phyloP scores from a whole-genome alignment of 1,284 basidiomycete genomes.

The Malassezia vespertilionis region DNA sequence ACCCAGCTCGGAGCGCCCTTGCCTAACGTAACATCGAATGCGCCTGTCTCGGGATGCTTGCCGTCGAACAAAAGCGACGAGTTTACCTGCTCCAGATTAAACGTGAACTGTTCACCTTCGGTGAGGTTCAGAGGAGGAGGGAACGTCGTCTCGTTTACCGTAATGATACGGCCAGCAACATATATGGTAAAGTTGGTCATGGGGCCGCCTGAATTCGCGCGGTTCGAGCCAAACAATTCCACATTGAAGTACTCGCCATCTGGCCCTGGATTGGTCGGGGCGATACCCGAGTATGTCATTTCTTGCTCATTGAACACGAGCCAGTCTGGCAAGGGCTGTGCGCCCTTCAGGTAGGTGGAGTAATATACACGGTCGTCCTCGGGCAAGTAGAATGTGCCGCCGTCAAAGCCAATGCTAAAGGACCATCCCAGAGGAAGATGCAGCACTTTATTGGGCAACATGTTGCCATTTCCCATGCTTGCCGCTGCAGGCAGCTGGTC shows the following conservation, averaged over 20 bases:
- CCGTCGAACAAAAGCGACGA: conserved; percentile 9
- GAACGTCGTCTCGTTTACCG: conserved; percentile 21
- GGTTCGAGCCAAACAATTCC: conserved; percentile 36
- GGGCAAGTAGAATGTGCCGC: conserved; percentile 56
- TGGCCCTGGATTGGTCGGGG: conserved; percentile 51
- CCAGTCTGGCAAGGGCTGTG: conserved; percentile 64
- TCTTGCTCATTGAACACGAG: conserved; percentile 57
- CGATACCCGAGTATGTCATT: conserved; percentile 67
- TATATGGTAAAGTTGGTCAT: conserved; percentile 29
- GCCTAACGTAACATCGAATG: conserved; percentile 51
- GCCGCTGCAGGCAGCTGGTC: conserved; percentile 34
- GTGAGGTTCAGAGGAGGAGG: conserved; percentile 51
- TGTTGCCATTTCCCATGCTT: conserved; percentile 26
- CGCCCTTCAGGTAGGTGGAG: conserved; percentile 58
- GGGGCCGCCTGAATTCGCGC: conserved; percentile 29
- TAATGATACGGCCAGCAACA: conserved; percentile 19
- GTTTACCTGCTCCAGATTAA: conserved; percentile 4
- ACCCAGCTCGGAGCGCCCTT: conserved; percentile 22
- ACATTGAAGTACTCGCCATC: conserved; percentile 31
- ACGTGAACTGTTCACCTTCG: conserved; percentile 17
- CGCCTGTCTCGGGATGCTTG: conserved; percentile 54
- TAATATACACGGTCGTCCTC: conserved; percentile 55
- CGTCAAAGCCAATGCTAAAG: conserved; percentile 74
- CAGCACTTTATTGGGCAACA: conserved; percentile 49
- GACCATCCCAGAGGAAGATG: conserved; percentile 74